Evolutionary conservation across 495 filamentous ascomycete genomes (phyloP), one percentile per base, ranked within the genome.

Genomic region (Terfezia boudieri): DNA sequence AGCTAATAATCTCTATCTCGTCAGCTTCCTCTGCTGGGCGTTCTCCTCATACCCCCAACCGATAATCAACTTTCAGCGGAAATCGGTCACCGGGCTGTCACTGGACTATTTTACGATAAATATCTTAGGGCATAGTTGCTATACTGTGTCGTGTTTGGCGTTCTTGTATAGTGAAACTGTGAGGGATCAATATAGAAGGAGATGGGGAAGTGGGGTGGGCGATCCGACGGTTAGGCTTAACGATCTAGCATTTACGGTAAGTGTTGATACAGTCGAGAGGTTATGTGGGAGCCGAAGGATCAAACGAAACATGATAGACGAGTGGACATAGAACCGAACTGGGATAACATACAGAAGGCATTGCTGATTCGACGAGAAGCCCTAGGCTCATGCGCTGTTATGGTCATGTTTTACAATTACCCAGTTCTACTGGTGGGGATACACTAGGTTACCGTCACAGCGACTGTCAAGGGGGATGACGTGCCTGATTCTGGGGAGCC

Each of bases 41-140:
- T 64, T 82, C 43, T 93, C 86, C 11, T 96, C 94, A 69, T 98
- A 95, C 64, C 89, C 92, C 1, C 90, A 96, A 61, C 75, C 81
- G 0, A 65, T 88, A 41, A 74, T 79, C 56, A 98, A 94, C 71
- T 79, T 72, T 65, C 73, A 68, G 35, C 78, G 86, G 16, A 72
- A 74, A 26, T 82, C 86, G 2, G 94, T 88, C 5, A 73, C 76
- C 5, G 90, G 90, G 9, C 78, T 87, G 8, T 81, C 87, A 0
- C 79, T 90, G 51, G 86, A 95, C 65, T 94, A 86, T 62, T 84
- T 84, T 7, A 73, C 79, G 7, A 72, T 89, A 64, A 98, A 98
- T 63, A 71, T 61, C 51, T 49, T 62, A 32, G 65, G 90, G 37
- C 95, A 94, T 68, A 57, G 75, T 12, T 78, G 78, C 60, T 95